Conservation (phyloP, 2,329 filamentous ascomycete genomes). For the Colletotrichum musae region DNA sequence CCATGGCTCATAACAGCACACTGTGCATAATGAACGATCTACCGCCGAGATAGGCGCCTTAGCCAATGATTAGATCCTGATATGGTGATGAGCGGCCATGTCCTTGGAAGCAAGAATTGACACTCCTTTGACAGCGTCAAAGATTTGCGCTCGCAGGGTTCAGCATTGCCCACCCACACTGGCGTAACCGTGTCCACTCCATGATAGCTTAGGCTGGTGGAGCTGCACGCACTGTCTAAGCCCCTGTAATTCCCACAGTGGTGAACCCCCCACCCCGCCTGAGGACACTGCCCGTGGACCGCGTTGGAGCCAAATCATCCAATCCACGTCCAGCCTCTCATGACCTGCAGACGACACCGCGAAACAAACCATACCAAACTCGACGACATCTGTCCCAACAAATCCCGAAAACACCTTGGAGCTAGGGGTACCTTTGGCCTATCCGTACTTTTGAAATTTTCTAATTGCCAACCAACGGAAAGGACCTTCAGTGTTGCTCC, state of each 20-base stretch:
- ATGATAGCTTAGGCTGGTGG: background rate
- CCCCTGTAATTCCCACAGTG: conserved; percentile 26
- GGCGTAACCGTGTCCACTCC: conserved; percentile 38
- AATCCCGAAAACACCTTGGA: background rate
- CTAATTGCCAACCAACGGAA: background rate
- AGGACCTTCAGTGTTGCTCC: conserved; percentile 27
- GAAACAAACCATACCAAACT: conserved; percentile 6
- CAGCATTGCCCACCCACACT: conserved; percentile 3
- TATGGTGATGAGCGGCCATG: conserved; percentile 20
- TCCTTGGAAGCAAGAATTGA: background rate
- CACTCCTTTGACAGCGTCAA: background rate
- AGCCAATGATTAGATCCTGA: background rate
- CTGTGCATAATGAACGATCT: no score
- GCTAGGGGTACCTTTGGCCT: background rate
- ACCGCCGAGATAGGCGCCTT: no score
- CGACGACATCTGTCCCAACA: conserved; percentile 23
- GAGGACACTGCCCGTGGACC: no score
- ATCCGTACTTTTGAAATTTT: background rate
- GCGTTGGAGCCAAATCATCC: conserved; percentile 4
- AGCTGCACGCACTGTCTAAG: conserved; percentile 1
- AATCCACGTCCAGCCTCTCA: conserved; percentile 17
- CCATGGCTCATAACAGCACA: no score
- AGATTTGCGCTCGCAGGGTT: conserved; percentile 14
- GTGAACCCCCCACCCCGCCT: background rate
- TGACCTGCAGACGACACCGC: background rate